Conservation (phyloP, 805 yeast species). For the Sugiyamaella mastotermitis region DNA sequence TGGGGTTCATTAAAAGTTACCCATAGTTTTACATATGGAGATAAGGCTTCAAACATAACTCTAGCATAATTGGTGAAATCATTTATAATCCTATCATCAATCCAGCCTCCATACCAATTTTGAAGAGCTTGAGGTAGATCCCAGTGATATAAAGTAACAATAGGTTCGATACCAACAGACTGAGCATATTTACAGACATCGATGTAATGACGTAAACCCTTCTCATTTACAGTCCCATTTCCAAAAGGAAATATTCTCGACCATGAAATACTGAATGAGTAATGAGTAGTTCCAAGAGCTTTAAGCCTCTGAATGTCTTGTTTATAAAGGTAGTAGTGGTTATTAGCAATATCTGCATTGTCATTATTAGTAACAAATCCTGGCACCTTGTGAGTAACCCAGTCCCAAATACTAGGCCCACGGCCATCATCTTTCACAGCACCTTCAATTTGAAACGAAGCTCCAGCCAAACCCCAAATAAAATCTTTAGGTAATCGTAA, state of each 20-base stretch:
- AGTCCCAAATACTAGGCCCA: slow-evolving; percentile 31
- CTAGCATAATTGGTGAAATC: slow-evolving; percentile 32
- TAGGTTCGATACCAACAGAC: slow-evolving; percentile 25
- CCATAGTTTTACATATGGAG: slow-evolving; percentile 31
- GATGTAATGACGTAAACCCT: slow-evolving; percentile 30
- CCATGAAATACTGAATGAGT: slow-evolving; percentile 34
- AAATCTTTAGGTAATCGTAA: slow-evolving; percentile 15
- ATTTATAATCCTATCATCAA: slow-evolving; percentile 25
- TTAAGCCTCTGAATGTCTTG: slow-evolving; percentile 31
- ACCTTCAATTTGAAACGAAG: slow-evolving; percentile 35
- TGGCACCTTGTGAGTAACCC: slow-evolving; percentile 17
- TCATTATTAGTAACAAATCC: slow-evolving; percentile 14
- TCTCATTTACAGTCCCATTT: slow-evolving; percentile 19
- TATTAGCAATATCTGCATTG: slow-evolving; percentile 27
- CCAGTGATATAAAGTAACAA: slow-evolving; percentile 33
- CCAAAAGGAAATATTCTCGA: slow-evolving; percentile 32
- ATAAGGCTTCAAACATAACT: slow-evolving; percentile 28
- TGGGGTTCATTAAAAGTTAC: slow-evolving; percentile 33
- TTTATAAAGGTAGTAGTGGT: slow-evolving; percentile 32
- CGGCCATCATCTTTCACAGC: slow-evolving; percentile 33
- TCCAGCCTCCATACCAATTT: slow-evolving; percentile 26
- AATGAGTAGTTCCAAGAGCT: slow-evolving; percentile 30
- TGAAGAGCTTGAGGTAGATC: slow-evolving; percentile 30
- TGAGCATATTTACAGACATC: slow-evolving; percentile 28
- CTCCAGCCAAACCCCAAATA: slow-evolving; percentile 31